These are phyloP conservation scores for Pyrenochaeta sp. DNA, from an alignment of 2,329 filamentous ascomycete genomes.

Conservation along the genomic window DNA sequence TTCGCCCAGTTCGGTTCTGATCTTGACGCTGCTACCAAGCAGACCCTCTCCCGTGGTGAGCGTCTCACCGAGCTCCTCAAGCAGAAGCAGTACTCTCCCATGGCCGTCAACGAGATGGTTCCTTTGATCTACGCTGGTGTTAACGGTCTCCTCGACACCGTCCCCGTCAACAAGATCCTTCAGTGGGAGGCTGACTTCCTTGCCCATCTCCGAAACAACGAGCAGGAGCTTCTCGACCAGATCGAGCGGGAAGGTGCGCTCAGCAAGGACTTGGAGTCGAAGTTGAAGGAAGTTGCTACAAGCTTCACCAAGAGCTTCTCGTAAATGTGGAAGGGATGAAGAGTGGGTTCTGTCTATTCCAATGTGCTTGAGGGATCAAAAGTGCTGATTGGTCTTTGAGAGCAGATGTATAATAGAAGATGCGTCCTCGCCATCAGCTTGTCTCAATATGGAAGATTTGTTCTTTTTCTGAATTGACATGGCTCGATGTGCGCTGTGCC, in stretches of 20 bases:
- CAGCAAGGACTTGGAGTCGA: constrained; percentile 91
- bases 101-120: constrained; percentile 99
- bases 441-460: constrained; percentile 50
- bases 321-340: constrained; percentile 47
- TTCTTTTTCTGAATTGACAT: constrained; percentile 32
- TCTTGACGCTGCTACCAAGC: constrained; percentile 98
- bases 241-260: constrained; percentile 96
- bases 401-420: constrained; percentile 53
- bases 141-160: constrained; percentile 89
- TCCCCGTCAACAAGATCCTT: constrained; percentile 91
- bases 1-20: constrained; percentile 99
- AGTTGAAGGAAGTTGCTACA: constrained; percentile 77
- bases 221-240: constrained; percentile 80
- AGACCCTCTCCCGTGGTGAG: constrained; percentile 97
- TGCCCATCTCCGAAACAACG: constrained; percentile 88
- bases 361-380: constrained; percentile 46
- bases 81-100: constrained; percentile 99
- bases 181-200: constrained; percentile 96
- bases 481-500: constrained; percentile 15
- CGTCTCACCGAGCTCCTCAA: constrained; percentile 98
- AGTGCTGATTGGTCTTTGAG: constrained; percentile 50
- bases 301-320: constrained; percentile 95
- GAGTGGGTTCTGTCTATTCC: constrained; percentile 50
- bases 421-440: constrained; percentile 50
- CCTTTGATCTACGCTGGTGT: constrained; percentile 99